Base-by-base conservation (phyloP, 495 filamentous ascomycete genomes). In the Aspergillus baeticus region DNA sequence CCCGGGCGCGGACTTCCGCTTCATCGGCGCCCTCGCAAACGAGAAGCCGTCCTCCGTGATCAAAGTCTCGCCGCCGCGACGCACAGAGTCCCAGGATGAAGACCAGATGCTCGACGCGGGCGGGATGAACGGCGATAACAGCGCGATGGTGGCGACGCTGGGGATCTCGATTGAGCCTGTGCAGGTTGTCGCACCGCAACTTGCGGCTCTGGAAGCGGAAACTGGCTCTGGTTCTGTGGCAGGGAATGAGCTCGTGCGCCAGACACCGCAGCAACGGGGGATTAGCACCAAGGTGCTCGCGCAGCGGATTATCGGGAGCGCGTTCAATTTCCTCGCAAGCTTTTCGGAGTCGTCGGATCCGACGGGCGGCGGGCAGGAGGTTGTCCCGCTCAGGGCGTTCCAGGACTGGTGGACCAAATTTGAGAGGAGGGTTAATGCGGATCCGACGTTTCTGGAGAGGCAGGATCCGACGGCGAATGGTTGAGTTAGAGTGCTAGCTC, bases 391-490 rank as follows among this genome's bases (percentile, higher is more conserved):
- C 51, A 90, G 87, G 74, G 88, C 86, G 11, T 98, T 99, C 70
- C 85, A 89, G 67, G 92, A 96, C 51, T 99, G 95, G 94, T 99
- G 94, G 94, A 78, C 73, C 47, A 97, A 96, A 72, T 99, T 99
- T 77, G 94, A 99, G 83, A 83, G 82, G 36, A 87, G 84, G 71
- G 79, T 98, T 26, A 86, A 91, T 66, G 75, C 81, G 53, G 94
- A 99, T 76, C 95, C 95, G 2, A 76, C 82, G 7, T 98, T 98
- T 71, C 75, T 99, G 61, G 92, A 98, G 69, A 82, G 90, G 64
- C 88, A 87, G 59, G 87, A 84, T 62, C 72, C 71, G 29, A 67
- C 50, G 63, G 65, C 69, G 15, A 49, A 47, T 20, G 52, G 49
- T 23, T 58, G 37, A 42, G 53, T 44, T 34, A n/a, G n/a, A n/a